Percentiles rank a stretch among this genome's conserved stretches.
Evolutionary conservation across 2,329 filamentous ascomycete species (phyloP).

Genomic region (Stachybotrys chartarum): DNA sequence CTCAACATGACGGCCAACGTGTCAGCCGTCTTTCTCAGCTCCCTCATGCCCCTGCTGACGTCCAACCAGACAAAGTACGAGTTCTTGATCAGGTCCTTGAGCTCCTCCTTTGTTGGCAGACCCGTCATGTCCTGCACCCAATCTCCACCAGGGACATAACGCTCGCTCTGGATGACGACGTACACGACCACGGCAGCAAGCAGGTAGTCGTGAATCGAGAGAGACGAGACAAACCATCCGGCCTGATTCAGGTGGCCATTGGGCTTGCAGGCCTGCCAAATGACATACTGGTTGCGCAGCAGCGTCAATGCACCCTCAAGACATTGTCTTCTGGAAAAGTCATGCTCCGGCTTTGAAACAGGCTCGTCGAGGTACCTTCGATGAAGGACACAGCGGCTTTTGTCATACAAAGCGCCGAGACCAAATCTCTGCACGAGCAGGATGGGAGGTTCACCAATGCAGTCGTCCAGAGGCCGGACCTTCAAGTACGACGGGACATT

Average conservation of each 20-base stretch:
- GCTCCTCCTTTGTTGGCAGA: conserved; percentile 27
- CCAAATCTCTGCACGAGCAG: conserved; percentile 46
- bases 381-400: conserved; percentile 48
- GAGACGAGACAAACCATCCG: conserved; percentile 49
- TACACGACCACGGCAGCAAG: conserved; percentile 55
- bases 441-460: conserved; percentile 38
- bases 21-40: conserved; percentile 38
- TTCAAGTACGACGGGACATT: conserved; percentile 40
- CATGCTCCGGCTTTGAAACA: conserved; percentile 34
- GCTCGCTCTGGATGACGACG: conserved; percentile 38
- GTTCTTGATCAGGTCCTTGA: conserved; percentile 31
- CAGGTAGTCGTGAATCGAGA: conserved; percentile 54
- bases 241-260: conserved; percentile 45
- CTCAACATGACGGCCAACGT: conserved; percentile 38
- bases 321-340: conserved; percentile 44
- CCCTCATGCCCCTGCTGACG: conserved; percentile 26
- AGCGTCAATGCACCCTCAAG: conserved; percentile 41
- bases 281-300: conserved; percentile 37
- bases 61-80: conserved; percentile 38
- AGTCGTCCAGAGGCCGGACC: conserved; percentile 39
- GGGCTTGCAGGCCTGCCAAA: conserved; percentile 42
- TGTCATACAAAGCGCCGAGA: conserved; percentile 44
- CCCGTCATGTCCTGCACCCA: conserved; percentile 25
- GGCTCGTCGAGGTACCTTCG: conserved; percentile 42
- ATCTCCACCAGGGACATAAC: conserved; percentile 27